Evolutionary conservation across 1,139 yeast species (phyloP).

Genomic region (Suhomyces guaymorum): DNA sequence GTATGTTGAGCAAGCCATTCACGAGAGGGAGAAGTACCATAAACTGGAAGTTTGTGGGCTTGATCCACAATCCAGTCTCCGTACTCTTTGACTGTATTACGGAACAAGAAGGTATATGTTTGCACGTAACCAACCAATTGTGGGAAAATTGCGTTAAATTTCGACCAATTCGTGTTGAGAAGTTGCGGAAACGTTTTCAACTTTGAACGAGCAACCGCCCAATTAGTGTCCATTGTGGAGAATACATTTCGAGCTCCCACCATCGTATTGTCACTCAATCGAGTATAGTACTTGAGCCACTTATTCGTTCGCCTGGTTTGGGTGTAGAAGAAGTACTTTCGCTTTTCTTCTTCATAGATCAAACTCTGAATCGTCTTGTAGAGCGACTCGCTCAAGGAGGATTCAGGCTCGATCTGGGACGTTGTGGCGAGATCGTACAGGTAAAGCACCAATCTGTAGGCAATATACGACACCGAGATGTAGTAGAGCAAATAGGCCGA

Average conservation of each 20-base stretch:
- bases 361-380: slow-evolving; percentile 2
- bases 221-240: neutral
- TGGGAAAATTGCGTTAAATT: neutral
- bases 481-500: slow-evolving; percentile 24
- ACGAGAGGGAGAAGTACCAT: no score
- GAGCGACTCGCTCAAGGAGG: neutral
- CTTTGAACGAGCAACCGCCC: no score
- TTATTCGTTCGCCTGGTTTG: slow-evolving; percentile 10
- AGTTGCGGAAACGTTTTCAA: no score
- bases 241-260: neutral
- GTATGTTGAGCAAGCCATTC: neutral
- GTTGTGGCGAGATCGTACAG: neutral
- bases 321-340: slow-evolving; percentile 9
- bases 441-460: slow-evolving; percentile 1
- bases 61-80: neutral
- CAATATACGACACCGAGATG: neutral
- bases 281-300: slow-evolving; percentile 1
- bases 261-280: slow-evolving; percentile 1
- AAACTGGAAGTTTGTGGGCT: neutral
- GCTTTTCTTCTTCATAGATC: slow-evolving; percentile 16
- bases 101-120: slow-evolving; percentile 1
- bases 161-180: no score
- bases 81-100: slow-evolving; percentile 1
- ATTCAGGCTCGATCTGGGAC: neutral
- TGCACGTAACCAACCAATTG: neutral